These are phyloP conservation scores for Candolleomyces eurysporus DNA, from an alignment of 768 basidiomycete genomes.

Conservation along the genomic window DNA sequence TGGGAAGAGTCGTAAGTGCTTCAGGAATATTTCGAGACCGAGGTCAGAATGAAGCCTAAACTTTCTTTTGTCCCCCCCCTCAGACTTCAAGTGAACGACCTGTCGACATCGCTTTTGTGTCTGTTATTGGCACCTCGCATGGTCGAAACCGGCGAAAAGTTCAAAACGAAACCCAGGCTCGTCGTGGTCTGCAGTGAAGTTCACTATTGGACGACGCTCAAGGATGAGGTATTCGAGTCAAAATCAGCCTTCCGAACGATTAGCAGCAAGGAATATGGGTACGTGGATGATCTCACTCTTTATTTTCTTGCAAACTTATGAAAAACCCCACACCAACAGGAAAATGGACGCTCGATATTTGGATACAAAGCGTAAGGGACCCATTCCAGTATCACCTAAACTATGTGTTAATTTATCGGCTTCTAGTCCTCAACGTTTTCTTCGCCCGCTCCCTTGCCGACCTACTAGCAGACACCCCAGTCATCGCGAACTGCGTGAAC, in stretches of 20 bases:
- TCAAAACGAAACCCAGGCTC: slow-evolving; percentile 25
- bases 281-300: too few species aligned
- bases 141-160: slow-evolving; percentile 29
- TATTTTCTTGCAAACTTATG: background rate
- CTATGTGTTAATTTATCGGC: background rate
- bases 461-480: slow-evolving; percentile 22
- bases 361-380: slow-evolving; percentile 1
- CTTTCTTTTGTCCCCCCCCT: background rate
- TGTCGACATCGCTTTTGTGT: slow-evolving; percentile 35
- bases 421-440: slow-evolving; percentile 40
- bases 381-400: background rate
- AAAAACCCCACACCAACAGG: background rate
- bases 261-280: slow-evolving; percentile 20
- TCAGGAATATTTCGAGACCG: background rate
- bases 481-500: slow-evolving; percentile 37
- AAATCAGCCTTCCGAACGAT: slow-evolving; percentile 27
- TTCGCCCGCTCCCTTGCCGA: slow-evolving; percentile 37
- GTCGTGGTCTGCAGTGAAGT: slow-evolving; percentile 41
- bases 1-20: slow-evolving; percentile 42
- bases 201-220: slow-evolving; percentile 29
- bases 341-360: slow-evolving; percentile 2
- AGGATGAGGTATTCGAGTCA: slow-evolving; percentile 17
- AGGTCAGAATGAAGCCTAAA: background rate
- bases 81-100: slow-evolving; percentile 45
- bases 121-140: slow-evolving; percentile 40